Conservation (phyloP, 225 moss, liverwort and hornwort species). For the Pseudisothecium myosuroides region DNA sequence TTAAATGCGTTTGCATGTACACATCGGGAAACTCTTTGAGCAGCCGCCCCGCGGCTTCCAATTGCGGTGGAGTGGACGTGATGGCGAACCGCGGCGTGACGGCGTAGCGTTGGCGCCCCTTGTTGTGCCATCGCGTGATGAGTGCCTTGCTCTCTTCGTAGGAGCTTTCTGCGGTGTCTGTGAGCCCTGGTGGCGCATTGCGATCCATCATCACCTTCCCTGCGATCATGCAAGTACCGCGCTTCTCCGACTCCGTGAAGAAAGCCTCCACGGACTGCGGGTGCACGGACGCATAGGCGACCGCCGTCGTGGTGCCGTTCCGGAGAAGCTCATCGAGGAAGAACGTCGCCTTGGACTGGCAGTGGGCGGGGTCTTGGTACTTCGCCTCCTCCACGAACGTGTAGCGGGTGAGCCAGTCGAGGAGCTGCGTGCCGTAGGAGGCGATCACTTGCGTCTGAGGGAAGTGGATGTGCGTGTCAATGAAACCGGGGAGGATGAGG, state of each 20-base stretch:
- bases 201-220: conserved; percentile 52
- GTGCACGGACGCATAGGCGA: conserved; percentile 24
- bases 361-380: conserved; percentile 10
- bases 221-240: conserved; percentile 34
- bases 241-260: conserved; percentile 22
- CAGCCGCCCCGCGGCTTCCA: conserved; percentile 20
- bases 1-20: conserved; percentile 39
- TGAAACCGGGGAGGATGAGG: conserved; percentile 31
- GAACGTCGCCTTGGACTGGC: conserved; percentile 12
- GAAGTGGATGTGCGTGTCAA: conserved; percentile 42
- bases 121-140: conserved; percentile 23
- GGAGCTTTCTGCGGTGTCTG: conserved; percentile 16
- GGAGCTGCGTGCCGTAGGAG: conserved; percentile 35
- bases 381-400: conserved; percentile 44
- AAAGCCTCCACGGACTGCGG: conserved; percentile 36
- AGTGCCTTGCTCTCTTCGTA: conserved; percentile 22
- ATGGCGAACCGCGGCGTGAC: conserved; percentile 42
- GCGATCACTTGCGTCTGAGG: conserved; percentile 46
- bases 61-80: conserved; percentile 20
- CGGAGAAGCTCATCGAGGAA: conserved; percentile 31
- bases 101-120: conserved; percentile 29
- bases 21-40: conserved; percentile 28
- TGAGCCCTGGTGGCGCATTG: conserved; percentile 11
- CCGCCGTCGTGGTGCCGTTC: conserved; percentile 38
- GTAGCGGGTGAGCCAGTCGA: conserved; percentile 37